Evolutionary conservation across 2,329 filamentous ascomycete genomes (phyloP), one percentile per base, ranked within the genome.

Genomic region (Aotearoamyces nothofagi): DNA sequence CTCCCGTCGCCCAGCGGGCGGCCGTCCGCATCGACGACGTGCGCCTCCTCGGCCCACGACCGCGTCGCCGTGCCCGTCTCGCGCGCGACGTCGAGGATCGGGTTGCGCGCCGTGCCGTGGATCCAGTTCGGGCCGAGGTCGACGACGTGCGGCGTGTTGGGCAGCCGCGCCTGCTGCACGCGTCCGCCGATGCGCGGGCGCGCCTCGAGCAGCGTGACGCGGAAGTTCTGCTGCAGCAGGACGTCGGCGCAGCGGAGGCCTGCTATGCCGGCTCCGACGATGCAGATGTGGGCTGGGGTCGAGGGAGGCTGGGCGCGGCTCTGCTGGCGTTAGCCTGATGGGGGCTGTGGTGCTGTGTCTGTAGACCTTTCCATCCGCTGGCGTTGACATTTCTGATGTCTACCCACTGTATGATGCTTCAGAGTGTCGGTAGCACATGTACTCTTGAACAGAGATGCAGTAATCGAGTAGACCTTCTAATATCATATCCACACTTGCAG

Each of bases 171-270:
- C 29, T 49, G 46, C 16, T 38, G 35, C 9, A 40, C 33, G 22
- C 46, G 37, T 10, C 69, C 69, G 5, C 68, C 68, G 30, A 72
- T 50, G 24, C 66, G 52, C 42, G 66, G 48, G 29, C 67, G 51
- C 1, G 59, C 68, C 44, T 72, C 68, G 9, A 71, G 49, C n/a
- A 72, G 63, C 0, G 63, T 67, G 9, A 73, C 66, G 26, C 60
- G 52, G 34, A 60, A 59, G 3, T 64, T 66, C 38, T 60, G 54
- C 29, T 60, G 53, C 3, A 69, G 43, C 7, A 73, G 46, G 1
- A 71, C 45, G 34, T 69, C 65, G 15, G 68, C 66, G 39, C 63
- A 68, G 34, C 65, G 54, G 28, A 72, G 50, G 2, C 67, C 68
- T 9, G 66, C 58, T 16, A 71, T 54, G 5, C 69, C 68, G 14